Conservation (phyloP, 2,329 filamentous ascomycete genomes). For the Coleophoma crateriformis region DNA sequence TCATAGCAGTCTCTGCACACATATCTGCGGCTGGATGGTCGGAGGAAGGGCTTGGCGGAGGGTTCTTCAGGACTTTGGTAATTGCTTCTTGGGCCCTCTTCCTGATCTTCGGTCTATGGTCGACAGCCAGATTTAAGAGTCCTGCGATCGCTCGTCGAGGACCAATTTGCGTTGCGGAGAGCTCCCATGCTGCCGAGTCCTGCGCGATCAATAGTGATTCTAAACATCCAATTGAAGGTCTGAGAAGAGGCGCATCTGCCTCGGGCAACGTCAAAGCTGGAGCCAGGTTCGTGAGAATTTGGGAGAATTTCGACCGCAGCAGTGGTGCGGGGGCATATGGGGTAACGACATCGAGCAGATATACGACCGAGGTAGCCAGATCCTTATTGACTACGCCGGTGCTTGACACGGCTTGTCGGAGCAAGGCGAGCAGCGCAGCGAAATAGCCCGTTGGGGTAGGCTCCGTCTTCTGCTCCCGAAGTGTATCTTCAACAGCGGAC, state of each 20-base stretch:
- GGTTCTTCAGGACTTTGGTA: slow-evolving; percentile 73
- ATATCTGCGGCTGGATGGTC: slow-evolving; percentile 95
- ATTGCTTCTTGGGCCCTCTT: slow-evolving; percentile 90
- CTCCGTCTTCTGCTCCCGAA: slow-evolving; percentile 80
- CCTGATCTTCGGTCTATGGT: slow-evolving; percentile 86
- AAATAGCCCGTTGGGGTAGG: slow-evolving; percentile 89
- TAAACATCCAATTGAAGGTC: slow-evolving; percentile 86
- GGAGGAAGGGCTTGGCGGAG: slow-evolving; percentile 84
- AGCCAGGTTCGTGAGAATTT: slow-evolving; percentile 82
- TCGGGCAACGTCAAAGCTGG: slow-evolving; percentile 75
- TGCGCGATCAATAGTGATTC: slow-evolving; percentile 89
- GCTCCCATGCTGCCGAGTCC: slow-evolving; percentile 81
- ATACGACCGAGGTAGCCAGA: slow-evolving; percentile 80
- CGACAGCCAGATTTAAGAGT: slow-evolving; percentile 76
- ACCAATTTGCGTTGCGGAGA: slow-evolving; percentile 75
- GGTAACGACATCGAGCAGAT: slow-evolving; percentile 89
- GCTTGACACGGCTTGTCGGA: slow-evolving; percentile 67
- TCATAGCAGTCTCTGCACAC: slow-evolving; percentile 87
- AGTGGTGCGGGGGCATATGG: slow-evolving; percentile 79
- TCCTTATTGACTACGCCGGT: slow-evolving; percentile 71
- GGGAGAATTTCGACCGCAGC: slow-evolving; percentile 89
- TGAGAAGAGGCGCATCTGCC: slow-evolving; percentile 79
- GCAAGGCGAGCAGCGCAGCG: slow-evolving; percentile 83
- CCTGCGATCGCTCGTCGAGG: slow-evolving; percentile 84
- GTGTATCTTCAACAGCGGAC: slow-evolving; percentile 85